Percentiles rank a stretch among this genome's conserved stretches.
Conservation (phyloP, 2,329 filamentous ascomycete genomes). For the Trichoderma sp. region DNA sequence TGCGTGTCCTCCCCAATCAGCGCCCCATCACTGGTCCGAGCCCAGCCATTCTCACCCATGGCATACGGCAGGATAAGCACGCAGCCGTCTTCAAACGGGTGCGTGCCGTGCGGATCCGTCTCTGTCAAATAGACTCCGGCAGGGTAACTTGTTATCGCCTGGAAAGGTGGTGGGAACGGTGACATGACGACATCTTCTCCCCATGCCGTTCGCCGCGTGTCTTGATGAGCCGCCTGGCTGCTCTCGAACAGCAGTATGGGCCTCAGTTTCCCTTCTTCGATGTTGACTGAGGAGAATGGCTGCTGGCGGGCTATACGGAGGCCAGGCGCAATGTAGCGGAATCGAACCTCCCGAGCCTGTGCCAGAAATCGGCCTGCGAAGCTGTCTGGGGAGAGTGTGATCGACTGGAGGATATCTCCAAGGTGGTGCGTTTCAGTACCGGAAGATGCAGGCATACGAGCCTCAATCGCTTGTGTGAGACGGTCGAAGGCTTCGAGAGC, state of each 20-base stretch:
- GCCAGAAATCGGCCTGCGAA: constrained; percentile 12
- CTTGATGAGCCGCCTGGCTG: constrained; percentile 15
- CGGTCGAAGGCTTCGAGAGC: constrained; percentile 9
- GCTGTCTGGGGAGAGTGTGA: background rate
- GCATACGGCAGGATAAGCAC: constrained; percentile 17
- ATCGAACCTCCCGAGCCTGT: constrained; percentile 7
- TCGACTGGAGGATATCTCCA: background rate
- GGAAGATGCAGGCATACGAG: constrained; percentile 9
- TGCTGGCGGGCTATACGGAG: constrained; percentile 21
- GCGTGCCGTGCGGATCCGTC: constrained; percentile 9
- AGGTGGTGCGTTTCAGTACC: background rate
- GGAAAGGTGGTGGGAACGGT: constrained; percentile 2
- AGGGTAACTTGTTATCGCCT: background rate
- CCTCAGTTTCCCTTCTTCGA: background rate
- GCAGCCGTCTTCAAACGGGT: constrained; percentile 24
- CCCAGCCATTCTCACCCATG: constrained; percentile 17
- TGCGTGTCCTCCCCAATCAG: constrained; percentile 19
- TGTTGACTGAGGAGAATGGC: constrained; percentile 9
- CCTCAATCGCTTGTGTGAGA: constrained; percentile 14
- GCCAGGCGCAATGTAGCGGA: constrained; percentile 13
- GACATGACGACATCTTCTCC: constrained; percentile 8
- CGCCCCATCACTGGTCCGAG: constrained; percentile 21
- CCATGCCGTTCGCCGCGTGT: constrained; percentile 13
- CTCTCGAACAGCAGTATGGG: constrained; percentile 19
- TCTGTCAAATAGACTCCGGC: constrained; percentile 16